phyloP scores from a whole-genome alignment of 345 rosid species.

The Rhizophora apiculata region DNA sequence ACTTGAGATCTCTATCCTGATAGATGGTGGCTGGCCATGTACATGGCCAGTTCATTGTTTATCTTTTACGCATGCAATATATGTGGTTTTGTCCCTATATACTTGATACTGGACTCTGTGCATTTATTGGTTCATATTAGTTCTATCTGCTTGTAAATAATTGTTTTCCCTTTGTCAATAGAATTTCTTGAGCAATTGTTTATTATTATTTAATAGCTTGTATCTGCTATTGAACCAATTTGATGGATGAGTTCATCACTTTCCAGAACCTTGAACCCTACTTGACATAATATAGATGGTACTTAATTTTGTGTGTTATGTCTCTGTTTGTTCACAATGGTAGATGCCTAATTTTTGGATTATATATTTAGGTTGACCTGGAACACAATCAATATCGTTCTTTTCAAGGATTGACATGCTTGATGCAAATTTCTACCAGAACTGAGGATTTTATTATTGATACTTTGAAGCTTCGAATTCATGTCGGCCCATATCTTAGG shows the following conservation, averaged over 20 bases:
- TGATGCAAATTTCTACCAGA: conserved; percentile 97
- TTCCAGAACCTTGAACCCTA: background rate
- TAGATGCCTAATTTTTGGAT: background rate
- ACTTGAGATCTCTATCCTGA: background rate
- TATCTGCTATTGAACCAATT: background rate
- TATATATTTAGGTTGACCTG: conserved; percentile 68
- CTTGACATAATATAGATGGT: background rate
- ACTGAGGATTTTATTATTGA: conserved; percentile 82
- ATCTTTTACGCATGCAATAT: no score
- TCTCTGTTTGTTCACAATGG: background rate
- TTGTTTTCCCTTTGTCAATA: no score
- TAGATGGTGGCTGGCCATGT: background rate
- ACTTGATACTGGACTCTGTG: no score
- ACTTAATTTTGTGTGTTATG: background rate
- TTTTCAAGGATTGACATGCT: conserved; percentile 92
- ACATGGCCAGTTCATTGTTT: no score
- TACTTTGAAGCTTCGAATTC: conserved; percentile 76
- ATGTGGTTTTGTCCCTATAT: no score
- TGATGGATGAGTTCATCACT: background rate
- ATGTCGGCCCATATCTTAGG: conserved; percentile 82
- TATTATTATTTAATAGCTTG: background rate
- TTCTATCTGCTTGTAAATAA: no score
- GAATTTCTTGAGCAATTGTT: no score
- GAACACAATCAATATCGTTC: conserved; percentile 97
- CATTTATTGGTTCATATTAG: no score